phyloP scores from a whole-genome alignment of 495 filamentous ascomycete genomes.

The Penicillium pancosmium region DNA sequence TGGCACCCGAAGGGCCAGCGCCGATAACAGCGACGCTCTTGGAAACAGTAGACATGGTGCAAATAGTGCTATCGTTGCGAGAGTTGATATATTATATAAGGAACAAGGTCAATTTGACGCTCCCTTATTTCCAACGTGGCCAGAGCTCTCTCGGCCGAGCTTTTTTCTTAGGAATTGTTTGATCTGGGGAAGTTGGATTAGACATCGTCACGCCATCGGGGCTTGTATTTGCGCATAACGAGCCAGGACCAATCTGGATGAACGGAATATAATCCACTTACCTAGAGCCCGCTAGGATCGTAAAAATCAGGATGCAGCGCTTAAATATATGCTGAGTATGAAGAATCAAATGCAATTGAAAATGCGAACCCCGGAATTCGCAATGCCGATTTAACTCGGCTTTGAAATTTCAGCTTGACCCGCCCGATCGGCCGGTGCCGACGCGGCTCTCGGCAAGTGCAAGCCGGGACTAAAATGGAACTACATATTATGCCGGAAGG shows the following conservation, averaged over 20 bases:
- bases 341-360: background rate
- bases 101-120: background rate
- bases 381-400: constrained; percentile 4
- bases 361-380: background rate
- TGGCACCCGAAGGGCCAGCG: constrained; percentile 60
- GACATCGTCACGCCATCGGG: constrained; percentile 29
- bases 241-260: background rate
- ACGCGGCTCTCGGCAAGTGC: background rate
- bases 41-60: constrained; percentile 18
- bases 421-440: constrained; percentile 5
- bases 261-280: background rate
- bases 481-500: no score
- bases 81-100: background rate
- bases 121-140: background rate
- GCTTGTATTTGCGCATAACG: constrained; percentile 18
- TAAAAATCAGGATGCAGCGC: background rate
- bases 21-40: constrained; percentile 63
- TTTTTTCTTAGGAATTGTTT: background rate
- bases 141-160: constrained; percentile 26
- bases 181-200: constrained; percentile 17
- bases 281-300: background rate
- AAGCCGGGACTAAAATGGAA: background rate
- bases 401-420: constrained; percentile 4
- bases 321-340: background rate
- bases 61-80: no score